phyloP scores from a whole-genome alignment of 176 grass and related monocot genomes.

The Poa annua region DNA sequence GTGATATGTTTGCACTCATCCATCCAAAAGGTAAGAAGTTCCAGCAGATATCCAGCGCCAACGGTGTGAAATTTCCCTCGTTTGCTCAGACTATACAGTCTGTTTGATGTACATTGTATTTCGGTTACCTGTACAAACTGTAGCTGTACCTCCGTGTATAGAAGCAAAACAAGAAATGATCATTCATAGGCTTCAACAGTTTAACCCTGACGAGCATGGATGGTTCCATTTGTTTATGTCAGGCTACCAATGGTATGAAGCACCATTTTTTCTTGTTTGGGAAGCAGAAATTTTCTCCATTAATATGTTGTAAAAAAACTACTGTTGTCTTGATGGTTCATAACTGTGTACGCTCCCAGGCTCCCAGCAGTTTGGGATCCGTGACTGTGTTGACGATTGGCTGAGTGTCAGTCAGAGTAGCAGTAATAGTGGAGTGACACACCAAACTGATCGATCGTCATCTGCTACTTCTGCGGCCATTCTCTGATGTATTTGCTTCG shows the following conservation, averaged over 20 bases:
- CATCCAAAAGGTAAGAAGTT: neutral
- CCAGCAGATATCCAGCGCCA: neutral
- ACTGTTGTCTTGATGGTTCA: neutral
- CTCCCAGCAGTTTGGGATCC: neutral
- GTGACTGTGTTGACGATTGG: neutral
- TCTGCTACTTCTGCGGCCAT: neutral
- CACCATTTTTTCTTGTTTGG: neutral
- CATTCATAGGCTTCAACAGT: conserved; percentile 2
- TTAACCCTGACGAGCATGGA: conserved; percentile 12
- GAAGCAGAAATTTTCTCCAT: neutral
- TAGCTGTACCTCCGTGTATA: neutral
- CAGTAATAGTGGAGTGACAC: neutral
- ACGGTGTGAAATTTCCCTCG: neutral
- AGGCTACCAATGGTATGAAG: neutral
- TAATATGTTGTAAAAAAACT: neutral
- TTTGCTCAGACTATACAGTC: conserved; percentile 1
- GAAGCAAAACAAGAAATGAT: neutral
- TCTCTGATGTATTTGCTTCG: neutral
- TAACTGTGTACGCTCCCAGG: neutral
- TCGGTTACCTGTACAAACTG: conserved; percentile 20
- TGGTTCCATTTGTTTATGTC: neutral
- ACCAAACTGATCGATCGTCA: neutral
- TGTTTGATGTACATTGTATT: neutral
- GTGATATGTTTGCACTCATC: neutral
- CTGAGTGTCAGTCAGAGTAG: too few relatives aligned